A percentile compares a stretch with the other conserved stretches of the same genome.
Conservation (phyloP, 2,329 filamentous ascomycete genomes). For the Talaromyces piceae region DNA sequence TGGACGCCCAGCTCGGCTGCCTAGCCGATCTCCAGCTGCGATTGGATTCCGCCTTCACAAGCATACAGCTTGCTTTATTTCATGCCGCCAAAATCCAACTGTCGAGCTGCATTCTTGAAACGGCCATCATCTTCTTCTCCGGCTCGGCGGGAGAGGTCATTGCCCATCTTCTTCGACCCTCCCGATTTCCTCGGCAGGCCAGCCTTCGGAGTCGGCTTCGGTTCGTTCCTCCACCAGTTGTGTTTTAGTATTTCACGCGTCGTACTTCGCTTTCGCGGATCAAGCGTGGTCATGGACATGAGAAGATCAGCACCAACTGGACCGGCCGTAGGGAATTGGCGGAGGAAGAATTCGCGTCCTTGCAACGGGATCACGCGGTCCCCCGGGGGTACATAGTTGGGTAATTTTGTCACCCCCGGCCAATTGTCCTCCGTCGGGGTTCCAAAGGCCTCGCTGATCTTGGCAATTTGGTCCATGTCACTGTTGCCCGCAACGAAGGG, state of each 20-base stretch:
- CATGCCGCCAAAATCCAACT: slow-evolving; percentile 64
- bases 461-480: slow-evolving; percentile 76
- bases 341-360: slow-evolving; percentile 64
- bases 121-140: slow-evolving; percentile 61
- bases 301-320: slow-evolving; percentile 78
- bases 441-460: slow-evolving; percentile 79
- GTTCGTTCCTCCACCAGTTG: slow-evolving; percentile 77
- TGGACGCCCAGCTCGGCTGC: not conserved
- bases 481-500: slow-evolving; percentile 78
- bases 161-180: slow-evolving; percentile 67
- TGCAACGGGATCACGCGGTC: slow-evolving; percentile 50
- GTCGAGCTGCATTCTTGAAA: slow-evolving; percentile 68
- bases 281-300: slow-evolving; percentile 73
- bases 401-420: slow-evolving; percentile 78
- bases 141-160: slow-evolving; percentile 70
- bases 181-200: slow-evolving; percentile 72
- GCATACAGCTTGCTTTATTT: not conserved
- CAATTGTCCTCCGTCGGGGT: slow-evolving; percentile 91
- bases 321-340: slow-evolving; percentile 72
- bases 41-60: not conserved
- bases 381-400: slow-evolving; percentile 68
- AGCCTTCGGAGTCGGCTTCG: slow-evolving; percentile 72
- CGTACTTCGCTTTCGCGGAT: slow-evolving; percentile 77
- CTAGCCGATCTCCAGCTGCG: not conserved
- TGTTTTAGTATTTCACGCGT: slow-evolving; percentile 73